Percentiles rank a stretch among this genome's conserved stretches.
Evolutionary conservation across 2,329 filamentous ascomycete genomes (phyloP).

Genomic region (Camillea tinctor): DNA sequence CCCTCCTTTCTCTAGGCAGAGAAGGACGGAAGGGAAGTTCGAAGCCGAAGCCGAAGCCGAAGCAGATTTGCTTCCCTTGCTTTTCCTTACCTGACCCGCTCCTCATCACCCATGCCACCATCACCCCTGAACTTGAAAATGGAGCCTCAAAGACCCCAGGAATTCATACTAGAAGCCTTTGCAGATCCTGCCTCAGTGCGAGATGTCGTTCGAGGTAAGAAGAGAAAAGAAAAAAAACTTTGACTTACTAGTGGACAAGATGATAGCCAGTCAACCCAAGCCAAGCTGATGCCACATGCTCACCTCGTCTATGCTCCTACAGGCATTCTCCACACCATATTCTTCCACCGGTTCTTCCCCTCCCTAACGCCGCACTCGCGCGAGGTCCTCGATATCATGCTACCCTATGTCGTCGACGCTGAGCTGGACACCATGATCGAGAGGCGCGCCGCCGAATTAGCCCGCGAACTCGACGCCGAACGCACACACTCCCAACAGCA

Average conservation of each 20-base stretch:
- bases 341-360: conserved; percentile 98
- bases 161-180: conserved; percentile 92
- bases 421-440: conserved; percentile 94
- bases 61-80: no score
- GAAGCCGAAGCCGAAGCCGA: no score
- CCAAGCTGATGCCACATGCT: no score
- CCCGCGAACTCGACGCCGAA: conserved; percentile 71
- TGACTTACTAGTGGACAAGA: background rate
- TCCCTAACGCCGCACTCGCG: conserved; percentile 77
- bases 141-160: conserved; percentile 63
- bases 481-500: conserved; percentile 31
- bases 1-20: background rate
- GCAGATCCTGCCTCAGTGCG: conserved; percentile 86
- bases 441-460: conserved; percentile 74
- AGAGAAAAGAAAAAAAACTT: background rate
- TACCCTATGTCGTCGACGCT: conserved; percentile 85
- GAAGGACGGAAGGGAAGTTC: no score
- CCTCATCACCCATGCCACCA: background rate
- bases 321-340: conserved; percentile 95
- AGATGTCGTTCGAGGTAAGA: conserved; percentile 85
- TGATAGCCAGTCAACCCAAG: no score
- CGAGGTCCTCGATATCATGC: conserved; percentile 85
- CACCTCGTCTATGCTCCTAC: background rate
- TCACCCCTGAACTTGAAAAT: conserved; percentile 30
- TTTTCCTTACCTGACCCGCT: conserved; percentile 3